Evolutionary conservation across 2,329 filamentous ascomycete species (phyloP).

Genomic region (Whalleya microplaca): DNA sequence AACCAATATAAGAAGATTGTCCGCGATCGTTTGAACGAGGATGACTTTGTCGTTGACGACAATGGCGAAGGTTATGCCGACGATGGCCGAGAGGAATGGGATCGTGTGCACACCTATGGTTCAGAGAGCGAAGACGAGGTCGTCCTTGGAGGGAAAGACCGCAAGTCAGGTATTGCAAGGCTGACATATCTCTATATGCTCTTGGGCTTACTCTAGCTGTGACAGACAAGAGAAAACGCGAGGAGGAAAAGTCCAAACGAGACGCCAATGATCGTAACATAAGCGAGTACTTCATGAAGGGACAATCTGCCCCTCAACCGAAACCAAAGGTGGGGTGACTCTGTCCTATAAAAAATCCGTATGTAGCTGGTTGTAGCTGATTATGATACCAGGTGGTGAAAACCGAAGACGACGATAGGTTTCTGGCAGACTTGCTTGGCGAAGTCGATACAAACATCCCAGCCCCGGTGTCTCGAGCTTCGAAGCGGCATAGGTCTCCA

Average conservation of each 20-base stretch:
- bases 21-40: conserved; percentile 82
- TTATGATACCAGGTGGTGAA: conserved; percentile 61
- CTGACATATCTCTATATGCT: neutral
- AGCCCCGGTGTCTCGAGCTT: conserved; percentile 56
- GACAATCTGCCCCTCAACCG: conserved; percentile 64
- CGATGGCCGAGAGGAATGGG: conserved; percentile 94
- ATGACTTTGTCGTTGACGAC: conserved; percentile 98
- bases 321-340: conserved; percentile 74
- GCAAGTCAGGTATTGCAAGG: conserved; percentile 52
- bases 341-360: neutral
- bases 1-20: conserved; percentile 97
- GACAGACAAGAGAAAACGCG: conserved; percentile 80
- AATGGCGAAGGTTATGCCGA: conserved; percentile 97
- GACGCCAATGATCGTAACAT: conserved; percentile 91
- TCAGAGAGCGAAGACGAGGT: conserved; percentile 76
- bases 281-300: conserved; percentile 90
- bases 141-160: conserved; percentile 49
- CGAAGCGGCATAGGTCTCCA: conserved; percentile 70
- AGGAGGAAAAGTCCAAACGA: conserved; percentile 82
- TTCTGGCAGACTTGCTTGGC: conserved; percentile 80
- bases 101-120: conserved; percentile 67
- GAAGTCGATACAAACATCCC: conserved; percentile 82
- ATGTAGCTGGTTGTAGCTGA: conserved; percentile 25
- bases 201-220: conserved; percentile 10
- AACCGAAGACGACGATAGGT: conserved; percentile 86